Base-by-base conservation (phyloP, 192 early-diverging fungal genomes). In the Umbelopsis ramanniana region DNA sequence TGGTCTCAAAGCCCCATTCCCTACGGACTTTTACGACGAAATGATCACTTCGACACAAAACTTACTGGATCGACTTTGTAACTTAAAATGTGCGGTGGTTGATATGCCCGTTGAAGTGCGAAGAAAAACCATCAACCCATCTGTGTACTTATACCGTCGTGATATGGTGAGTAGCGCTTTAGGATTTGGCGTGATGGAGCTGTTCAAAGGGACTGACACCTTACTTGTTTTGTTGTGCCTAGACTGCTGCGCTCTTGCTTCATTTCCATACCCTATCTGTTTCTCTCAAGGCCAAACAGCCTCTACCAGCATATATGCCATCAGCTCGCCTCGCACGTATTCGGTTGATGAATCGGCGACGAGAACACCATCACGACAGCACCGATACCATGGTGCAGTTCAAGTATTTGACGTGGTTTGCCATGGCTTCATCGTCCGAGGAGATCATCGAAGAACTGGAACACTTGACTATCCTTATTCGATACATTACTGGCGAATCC, bases 201-300 rank as follows among this genome's bases (percentile, higher is more conserved):
- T 29, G 29, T 29, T 29, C 29, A 3, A n/a, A 3, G 29, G 24
- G 21, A 47, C 23, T 46, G 6, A 33, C n/a, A 14, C 7, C 0
- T 52, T 5, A 22, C 55, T 2, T 38, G 19, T 37, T 43, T 45
- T 15, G 6, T 37, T 47, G 40, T 35, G 24, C 40, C 5, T 57
- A 81, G 75, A 87, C 90, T 52, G 83, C 88, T 7, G 77, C 88
- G 46, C 81, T 93, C 3, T 46, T 91, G 2, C 83, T 95, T 21
- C 85, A 88, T 48, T 91, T 93, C 76, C 89, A 91, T 69, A 89
- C 92, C 29, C 66, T 95, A 70, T 85, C 92, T 0, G 87, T 89
- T 10, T 89, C 93, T 3, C 76, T 92, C 19, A 84, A 88, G 0
- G 88, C 91, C 53, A 93, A 93, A 69, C 83, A 84, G 6, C 91